phyloP scores from a whole-genome alignment of 768 basidiomycete genomes.

The Nidularia sp. region DNA sequence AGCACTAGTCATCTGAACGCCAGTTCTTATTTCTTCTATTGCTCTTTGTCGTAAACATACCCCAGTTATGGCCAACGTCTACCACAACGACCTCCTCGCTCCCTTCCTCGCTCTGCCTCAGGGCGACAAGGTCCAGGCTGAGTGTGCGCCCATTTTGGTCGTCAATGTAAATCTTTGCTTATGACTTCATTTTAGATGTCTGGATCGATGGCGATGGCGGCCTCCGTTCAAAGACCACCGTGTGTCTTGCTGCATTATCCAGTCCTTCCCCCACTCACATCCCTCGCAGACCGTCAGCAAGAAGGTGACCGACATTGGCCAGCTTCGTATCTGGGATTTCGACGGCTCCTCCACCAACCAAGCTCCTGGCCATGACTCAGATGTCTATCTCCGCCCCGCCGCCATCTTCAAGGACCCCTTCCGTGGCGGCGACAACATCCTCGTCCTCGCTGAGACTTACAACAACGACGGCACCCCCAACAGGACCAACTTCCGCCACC shows the following conservation, averaged over 20 bases:
- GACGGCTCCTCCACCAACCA: constrained; percentile 98
- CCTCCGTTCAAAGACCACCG: constrained; percentile 95
- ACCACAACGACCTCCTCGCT: constrained; percentile 82
- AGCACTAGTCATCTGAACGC: constrained; percentile 15
- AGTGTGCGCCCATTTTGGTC: constrained; percentile 51
- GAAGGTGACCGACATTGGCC: constrained; percentile 81
- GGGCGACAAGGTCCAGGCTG: constrained; percentile 91
- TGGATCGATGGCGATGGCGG: constrained; percentile 97
- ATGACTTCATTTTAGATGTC: constrained; percentile 59
- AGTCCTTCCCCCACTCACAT: constrained; percentile 4
- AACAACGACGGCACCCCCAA: constrained; percentile 99
- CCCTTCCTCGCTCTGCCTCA: constrained; percentile 88
- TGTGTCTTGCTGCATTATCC: constrained; percentile 27
- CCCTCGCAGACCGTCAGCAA: constrained; percentile 73
- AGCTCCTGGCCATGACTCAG: constrained; percentile 92
- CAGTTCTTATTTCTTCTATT: constrained; percentile 12
- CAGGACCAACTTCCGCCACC: constrained; percentile 92
- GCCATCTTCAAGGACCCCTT: constrained; percentile 99
- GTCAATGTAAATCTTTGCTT: constrained; percentile 10
- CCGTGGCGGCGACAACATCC: constrained; percentile 97
- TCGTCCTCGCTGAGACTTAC: constrained; percentile 96
- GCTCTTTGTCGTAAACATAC: constrained; percentile 6
- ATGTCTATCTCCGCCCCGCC: constrained; percentile 95
- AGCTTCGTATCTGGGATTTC: constrained; percentile 98
- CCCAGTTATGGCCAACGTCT: constrained; percentile 31